Evolutionary conservation across 1,284 basidiomycete genomes (phyloP).

Genomic region (Cutaneotrichosporon mucoides): DNA sequence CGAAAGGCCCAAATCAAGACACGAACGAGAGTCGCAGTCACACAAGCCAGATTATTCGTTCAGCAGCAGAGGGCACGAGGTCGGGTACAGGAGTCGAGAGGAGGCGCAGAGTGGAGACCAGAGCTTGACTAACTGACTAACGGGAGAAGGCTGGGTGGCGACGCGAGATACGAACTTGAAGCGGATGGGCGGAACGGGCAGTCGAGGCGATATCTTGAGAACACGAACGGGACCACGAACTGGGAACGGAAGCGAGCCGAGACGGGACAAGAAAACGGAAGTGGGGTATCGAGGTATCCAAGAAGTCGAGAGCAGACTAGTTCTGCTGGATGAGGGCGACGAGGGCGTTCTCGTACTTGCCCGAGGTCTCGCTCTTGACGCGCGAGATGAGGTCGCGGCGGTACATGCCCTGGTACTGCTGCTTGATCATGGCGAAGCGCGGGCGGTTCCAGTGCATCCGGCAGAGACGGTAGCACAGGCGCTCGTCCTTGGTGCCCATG

Average conservation of each 20-base stretch:
- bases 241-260: too few species aligned
- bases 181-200: too few species aligned
- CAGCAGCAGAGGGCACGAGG: not conserved
- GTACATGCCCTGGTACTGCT: constrained; percentile 41
- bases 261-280: not conserved
- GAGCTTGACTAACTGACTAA: too few species aligned
- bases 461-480: constrained; percentile 46
- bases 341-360: constrained; percentile 45
- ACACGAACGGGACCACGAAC: too few species aligned
- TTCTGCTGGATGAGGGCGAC: constrained; percentile 37
- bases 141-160: too few species aligned
- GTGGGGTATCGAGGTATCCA: not conserved
- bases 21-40: not conserved
- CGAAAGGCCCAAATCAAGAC: not conserved
- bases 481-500: constrained; percentile 50
- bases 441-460: constrained; percentile 48
- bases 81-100: not conserved
- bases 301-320: constrained; percentile 3
- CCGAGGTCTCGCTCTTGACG: constrained; percentile 48
- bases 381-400: constrained; percentile 31
- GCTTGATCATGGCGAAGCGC: constrained; percentile 46
- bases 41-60: not conserved
- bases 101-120: too few species aligned
- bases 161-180: too few species aligned
- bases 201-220: too few species aligned